Evolutionary conservation across 2,329 filamentous ascomycete genomes (phyloP), one percentile per base, ranked within the genome.

Genomic region (Aspergillus novofumigatus): DNA sequence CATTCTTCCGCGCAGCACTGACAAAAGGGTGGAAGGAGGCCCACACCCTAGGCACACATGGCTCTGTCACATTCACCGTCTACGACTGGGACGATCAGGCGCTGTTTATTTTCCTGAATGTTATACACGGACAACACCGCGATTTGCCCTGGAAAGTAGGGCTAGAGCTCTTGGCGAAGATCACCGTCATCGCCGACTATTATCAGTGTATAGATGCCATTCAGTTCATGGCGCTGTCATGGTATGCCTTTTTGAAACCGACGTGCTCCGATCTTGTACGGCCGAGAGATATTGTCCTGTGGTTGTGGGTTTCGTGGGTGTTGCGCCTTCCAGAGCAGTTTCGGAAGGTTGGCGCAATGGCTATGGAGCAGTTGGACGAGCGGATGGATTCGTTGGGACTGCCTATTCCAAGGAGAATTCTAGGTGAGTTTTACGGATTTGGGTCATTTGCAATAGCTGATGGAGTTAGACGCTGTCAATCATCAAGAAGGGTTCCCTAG

Each of bases 21-120:
- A 57, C 48, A 9, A 45, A 52, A 14, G 50, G 21, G 0, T 59
- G 59, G 59, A 64, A 62, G 41, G 62, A 62, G 42, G 57, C 48
- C 35, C 32, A 45, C 3, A 38, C 47, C 3, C 44, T 50, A 6
- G 35, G 20, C 4, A 21, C 55, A 20, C 47, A 57, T 10, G 55
- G 55, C 14, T 55, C 54, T 2, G 44, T 61, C 45, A 51, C 55
- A 21, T 47, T 65, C 21, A 41, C 47, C 20, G 56, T 58, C 21
- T 49, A 58, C 3, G n/a, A 48, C 32, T 65, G 59, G 58, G 54
- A 51, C 21, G 5, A 23, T 0, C 42, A 60, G 17, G 55, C 55
- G 4, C 42, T 60, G 5, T 28, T 58, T 11, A 58, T 63, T 23
- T 5, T 65, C 3, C 52, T 64, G 5, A 48, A 25, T 3, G 42